A percentile compares a stretch with the other conserved stretches of the same genome.
phyloP scores from a whole-genome alignment of 345 rosid species.

The Gossypium rotundifolium region DNA sequence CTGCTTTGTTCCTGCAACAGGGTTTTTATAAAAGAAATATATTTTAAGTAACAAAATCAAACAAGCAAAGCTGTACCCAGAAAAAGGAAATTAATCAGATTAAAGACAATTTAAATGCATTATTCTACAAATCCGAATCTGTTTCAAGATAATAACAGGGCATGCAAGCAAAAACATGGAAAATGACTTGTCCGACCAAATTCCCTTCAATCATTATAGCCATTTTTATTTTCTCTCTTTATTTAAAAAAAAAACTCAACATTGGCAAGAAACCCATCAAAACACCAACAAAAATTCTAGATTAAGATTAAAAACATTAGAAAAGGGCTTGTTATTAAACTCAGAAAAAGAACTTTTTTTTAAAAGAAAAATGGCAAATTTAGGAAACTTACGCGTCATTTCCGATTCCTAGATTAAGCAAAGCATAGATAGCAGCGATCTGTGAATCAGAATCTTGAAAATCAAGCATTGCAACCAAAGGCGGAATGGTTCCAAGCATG shows the following conservation, averaged over 20 bases:
- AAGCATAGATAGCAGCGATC: constrained; percentile 73
- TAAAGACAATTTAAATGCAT: neutral
- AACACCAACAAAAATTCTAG: neutral
- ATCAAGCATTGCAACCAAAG: constrained; percentile 83
- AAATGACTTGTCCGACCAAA: constrained; percentile 36
- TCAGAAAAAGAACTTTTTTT: neutral
- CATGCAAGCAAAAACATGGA: constrained; percentile 18
- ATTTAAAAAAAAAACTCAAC: neutral
- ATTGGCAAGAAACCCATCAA: neutral
- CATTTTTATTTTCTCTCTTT: neutral
- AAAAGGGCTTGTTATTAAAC: neutral
- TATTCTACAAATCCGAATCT: neutral
- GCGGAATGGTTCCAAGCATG: constrained; percentile 93
- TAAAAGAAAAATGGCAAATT: neutral
- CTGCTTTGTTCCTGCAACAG: constrained; percentile 86
- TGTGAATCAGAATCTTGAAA: constrained; percentile 38
- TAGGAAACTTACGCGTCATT: constrained; percentile 64
- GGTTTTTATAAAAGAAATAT: neutral
- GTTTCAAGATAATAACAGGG: constrained; percentile 20
- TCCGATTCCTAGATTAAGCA: constrained; percentile 91
- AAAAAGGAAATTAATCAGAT: neutral
- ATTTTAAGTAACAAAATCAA: neutral
- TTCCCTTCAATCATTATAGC: constrained; percentile 2
- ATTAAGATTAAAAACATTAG: neutral
- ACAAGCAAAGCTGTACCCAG: neutral